phyloP scores from a whole-genome alignment of 805 yeast species.

The Grigorovia yakushimaensis region DNA sequence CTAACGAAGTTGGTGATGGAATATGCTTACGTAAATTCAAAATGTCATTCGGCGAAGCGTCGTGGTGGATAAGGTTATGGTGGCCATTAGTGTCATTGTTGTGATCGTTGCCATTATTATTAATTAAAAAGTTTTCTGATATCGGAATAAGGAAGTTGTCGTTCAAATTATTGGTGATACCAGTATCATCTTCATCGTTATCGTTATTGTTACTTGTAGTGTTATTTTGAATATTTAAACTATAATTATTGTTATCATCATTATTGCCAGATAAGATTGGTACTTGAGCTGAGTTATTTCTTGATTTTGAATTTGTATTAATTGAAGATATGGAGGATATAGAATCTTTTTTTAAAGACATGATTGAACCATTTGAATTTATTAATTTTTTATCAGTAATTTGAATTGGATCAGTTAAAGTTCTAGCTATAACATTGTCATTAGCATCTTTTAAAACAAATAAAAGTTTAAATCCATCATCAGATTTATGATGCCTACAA shows the following conservation, averaged over 20 bases:
- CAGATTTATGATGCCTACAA: slow-evolving; percentile 88
- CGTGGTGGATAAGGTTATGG: neutral
- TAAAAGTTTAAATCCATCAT: slow-evolving; percentile 70
- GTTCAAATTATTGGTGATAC: too few species aligned
- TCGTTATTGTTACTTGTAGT: neutral
- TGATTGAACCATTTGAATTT: slow-evolving; percentile 23
- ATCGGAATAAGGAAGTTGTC: neutral
- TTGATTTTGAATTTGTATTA: neutral
- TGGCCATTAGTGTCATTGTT: slow-evolving; percentile 1
- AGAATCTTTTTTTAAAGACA: neutral
- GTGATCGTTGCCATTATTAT: slow-evolving; percentile 10
- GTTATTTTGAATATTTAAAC: neutral
- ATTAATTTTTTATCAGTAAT: slow-evolving; percentile 83
- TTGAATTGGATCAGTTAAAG: slow-evolving; percentile 65
- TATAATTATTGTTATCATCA: neutral
- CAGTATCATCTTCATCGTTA: neutral
- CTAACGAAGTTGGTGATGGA: slow-evolving; percentile 54
- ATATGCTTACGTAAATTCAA: slow-evolving; percentile 22
- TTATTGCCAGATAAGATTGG: neutral
- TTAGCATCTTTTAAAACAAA: slow-evolving; percentile 54
- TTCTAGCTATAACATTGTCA: slow-evolving; percentile 61
- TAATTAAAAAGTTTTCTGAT: neutral
- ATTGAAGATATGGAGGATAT: neutral
- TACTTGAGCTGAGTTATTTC: neutral
- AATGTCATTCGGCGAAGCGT: neutral